Base-by-base conservation (phyloP, 2,329 filamentous ascomycete species). In the Microascus cirrosus region DNA sequence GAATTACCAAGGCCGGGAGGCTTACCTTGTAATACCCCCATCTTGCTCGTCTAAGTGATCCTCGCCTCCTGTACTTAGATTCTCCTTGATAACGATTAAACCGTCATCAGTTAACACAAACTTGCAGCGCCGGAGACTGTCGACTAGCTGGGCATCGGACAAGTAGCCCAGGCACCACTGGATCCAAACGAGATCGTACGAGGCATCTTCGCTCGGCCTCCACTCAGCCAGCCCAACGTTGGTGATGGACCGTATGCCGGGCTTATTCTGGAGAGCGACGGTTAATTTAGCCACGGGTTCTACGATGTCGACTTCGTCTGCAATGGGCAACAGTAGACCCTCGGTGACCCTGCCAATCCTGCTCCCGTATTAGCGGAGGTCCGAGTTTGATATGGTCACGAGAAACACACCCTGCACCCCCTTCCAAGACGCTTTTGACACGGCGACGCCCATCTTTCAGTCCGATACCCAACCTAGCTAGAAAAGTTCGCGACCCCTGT, bases 141-240 rank as follows among this genome's bases (percentile, higher is more conserved):
- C 73, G 1, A 87, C 75, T 3, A 96, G 68, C 68, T 94, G 84
- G 10, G 70, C 71, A 67, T 96, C 90, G 0, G 82, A 90, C 58
- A 96, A 73, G 69, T 96, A 87, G 25, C 89, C 87, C 7, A 93
- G 71, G 70, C 90, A 96, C 91, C 92, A 96, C 70, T 96, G 92
- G 56, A 82, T 86, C 89, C 90, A 95, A 60, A 96, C 84, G 53
- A 96, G 70, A 67, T 92, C 87, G 70, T 96, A 96, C 54, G 72
- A 68, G 11, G 70, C 65, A 10, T 67, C 74, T 1, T 71, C 64
- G 0, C 64, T 71, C 0, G 78, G 74, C 12, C 63, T 59, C 89
- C 89, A 95, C 32, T 80, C 77, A 69, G 95, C 87, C 1, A 95
- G 73, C 0, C 90, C 89, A 1, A 86, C 72, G 62, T 87, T 90